phyloP scores from a whole-genome alignment of 2,329 filamentous ascomycete genomes.

The Drechslerella coelobrocha region DNA sequence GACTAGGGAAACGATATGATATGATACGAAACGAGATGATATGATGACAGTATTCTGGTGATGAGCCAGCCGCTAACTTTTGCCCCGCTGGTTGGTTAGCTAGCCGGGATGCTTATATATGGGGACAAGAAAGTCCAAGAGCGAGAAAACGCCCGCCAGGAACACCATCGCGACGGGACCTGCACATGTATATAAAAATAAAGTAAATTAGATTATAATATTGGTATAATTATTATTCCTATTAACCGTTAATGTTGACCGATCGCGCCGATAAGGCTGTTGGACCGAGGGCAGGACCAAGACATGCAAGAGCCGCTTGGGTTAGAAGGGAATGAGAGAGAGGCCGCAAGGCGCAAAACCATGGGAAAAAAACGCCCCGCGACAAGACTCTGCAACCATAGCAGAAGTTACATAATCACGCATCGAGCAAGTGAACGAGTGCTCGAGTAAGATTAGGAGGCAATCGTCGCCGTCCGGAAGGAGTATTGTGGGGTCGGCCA shows the following conservation, averaged over 20 bases:
- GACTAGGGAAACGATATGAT: no score
- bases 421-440: no score
- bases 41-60: no score
- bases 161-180: background rate
- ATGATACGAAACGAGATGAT: no score
- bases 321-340: background rate
- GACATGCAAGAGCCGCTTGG: no score
- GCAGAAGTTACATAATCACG: background rate
- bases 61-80: background rate
- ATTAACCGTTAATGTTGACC: no score
- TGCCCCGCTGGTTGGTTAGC: background rate
- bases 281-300: no score
- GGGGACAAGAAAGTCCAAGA: background rate
- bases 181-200: background rate
- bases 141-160: background rate
- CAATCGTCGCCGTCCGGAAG: conserved; percentile 7
- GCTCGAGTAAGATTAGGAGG: conserved; percentile 3
- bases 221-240: no score
- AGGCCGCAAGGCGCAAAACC: conserved; percentile 3
- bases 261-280: no score
- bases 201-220: no score
- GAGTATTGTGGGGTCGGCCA: conserved; percentile 17
- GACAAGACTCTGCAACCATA: conserved; percentile 1
- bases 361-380: conserved; percentile 29
- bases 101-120: conserved; percentile 5